A percentile compares a stretch with the other conserved stretches of the same genome.
Conservation (phyloP, 352 stramenopile genomes). For the Plasmopara viticola region DNA sequence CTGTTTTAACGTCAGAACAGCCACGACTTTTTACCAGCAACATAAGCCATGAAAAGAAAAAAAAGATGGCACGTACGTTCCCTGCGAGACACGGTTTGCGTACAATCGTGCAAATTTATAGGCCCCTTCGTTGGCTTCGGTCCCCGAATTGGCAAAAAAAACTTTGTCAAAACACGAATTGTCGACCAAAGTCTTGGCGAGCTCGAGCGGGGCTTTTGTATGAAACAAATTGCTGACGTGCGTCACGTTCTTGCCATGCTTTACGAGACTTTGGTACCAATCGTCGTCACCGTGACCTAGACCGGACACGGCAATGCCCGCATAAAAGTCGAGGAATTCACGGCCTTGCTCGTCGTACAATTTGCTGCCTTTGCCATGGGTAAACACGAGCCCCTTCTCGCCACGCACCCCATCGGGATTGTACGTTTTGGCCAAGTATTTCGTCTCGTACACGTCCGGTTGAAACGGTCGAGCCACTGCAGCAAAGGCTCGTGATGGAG, state of each 20-base stretch:
- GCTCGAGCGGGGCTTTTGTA: slow-evolving; percentile 87
- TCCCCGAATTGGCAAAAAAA: slow-evolving; percentile 98
- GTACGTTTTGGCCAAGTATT: slow-evolving; percentile 84
- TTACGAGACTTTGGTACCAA: slow-evolving; percentile 68
- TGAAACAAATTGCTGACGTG: slow-evolving; percentile 98
- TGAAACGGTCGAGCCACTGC: slow-evolving; percentile 32
- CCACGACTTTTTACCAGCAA: neutral
- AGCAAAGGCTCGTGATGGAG: slow-evolving; percentile 23
- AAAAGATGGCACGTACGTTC: slow-evolving; percentile 42
- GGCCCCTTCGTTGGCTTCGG: slow-evolving; percentile 85
- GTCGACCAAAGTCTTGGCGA: slow-evolving; percentile 93
- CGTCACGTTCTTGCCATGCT: slow-evolving; percentile 77
- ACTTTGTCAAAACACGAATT: slow-evolving; percentile 95
- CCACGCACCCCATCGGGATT: slow-evolving; percentile 66
- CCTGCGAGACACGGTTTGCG: slow-evolving; percentile 53
- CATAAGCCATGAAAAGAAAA: neutral
- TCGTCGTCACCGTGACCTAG: slow-evolving; percentile 88
- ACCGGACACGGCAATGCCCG: slow-evolving; percentile 86
- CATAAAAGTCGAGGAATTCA: slow-evolving; percentile 91
- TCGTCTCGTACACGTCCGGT: slow-evolving; percentile 61
- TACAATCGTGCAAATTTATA: slow-evolving; percentile 86
- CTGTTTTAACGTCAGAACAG: slow-evolving; percentile 16
- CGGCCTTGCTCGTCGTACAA: slow-evolving; percentile 84
- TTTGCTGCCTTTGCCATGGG: slow-evolving; percentile 86
- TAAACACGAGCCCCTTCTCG: slow-evolving; percentile 64